Conservation (phyloP, 208 protist species). For the Novymonas esmeraldas region DNA sequence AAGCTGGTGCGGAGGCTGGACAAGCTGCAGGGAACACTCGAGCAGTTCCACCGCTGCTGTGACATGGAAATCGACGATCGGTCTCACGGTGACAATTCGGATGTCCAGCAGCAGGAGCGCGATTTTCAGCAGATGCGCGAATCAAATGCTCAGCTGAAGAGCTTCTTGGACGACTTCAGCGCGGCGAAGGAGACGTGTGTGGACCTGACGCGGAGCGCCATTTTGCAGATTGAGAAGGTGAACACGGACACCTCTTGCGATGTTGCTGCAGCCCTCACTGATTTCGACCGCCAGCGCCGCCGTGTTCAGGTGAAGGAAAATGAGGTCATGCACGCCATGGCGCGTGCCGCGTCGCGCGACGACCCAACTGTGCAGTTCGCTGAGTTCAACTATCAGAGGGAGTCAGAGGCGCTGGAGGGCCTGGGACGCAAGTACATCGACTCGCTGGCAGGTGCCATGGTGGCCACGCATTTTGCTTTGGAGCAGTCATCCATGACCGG, state of each 20-base stretch:
- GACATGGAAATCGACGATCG: slow-evolving; percentile 46
- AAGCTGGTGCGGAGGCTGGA: slow-evolving; percentile 40
- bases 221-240: slow-evolving; percentile 43
- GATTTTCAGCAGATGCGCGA: slow-evolving; percentile 36
- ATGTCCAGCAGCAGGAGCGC: slow-evolving; percentile 15
- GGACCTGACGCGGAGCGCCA: slow-evolving; percentile 33
- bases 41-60: slow-evolving; percentile 57
- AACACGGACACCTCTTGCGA: slow-evolving; percentile 30
- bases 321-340: slow-evolving; percentile 17
- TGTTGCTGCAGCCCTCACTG: slow-evolving; percentile 41
- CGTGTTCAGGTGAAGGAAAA: slow-evolving; percentile 45
- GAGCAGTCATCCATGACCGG: slow-evolving; percentile 75
- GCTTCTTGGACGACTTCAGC: slow-evolving; percentile 34
- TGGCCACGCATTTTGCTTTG: slow-evolving; percentile 49
- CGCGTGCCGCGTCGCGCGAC: neutral
- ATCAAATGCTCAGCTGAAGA: slow-evolving; percentile 33
- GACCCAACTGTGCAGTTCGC: slow-evolving; percentile 22
- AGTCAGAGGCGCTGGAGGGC: slow-evolving; percentile 28
- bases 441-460: slow-evolving; percentile 44
- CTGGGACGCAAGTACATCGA: slow-evolving; percentile 42
- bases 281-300: slow-evolving; percentile 56
- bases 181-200: slow-evolving; percentile 30
- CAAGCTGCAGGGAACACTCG: slow-evolving; percentile 35
- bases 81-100: slow-evolving; percentile 10
- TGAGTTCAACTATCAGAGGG: slow-evolving; percentile 34